Evolutionary conservation across 2,329 filamentous ascomycete genomes (phyloP).

Genomic region (Ascochyta fabae): DNA sequence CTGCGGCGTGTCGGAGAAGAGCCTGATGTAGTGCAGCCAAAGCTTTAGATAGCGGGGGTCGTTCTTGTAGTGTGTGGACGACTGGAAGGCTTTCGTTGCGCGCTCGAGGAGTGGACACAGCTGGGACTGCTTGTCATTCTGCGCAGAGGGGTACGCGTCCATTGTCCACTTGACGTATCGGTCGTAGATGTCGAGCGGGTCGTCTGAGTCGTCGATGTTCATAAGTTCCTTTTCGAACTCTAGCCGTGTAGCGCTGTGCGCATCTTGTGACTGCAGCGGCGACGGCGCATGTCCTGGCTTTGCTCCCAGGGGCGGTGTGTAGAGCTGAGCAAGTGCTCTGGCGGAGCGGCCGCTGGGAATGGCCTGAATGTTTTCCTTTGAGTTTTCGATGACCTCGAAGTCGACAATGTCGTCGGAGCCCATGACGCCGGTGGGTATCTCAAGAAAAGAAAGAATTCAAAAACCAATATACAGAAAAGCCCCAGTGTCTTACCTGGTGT

Average conservation of each 20-base stretch:
- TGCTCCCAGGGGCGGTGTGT: constrained; percentile 65
- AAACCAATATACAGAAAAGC: constrained; percentile 18
- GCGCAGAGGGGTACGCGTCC: constrained; percentile 91
- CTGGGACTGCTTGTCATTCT: constrained; percentile 90
- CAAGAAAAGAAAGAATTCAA: constrained; percentile 26
- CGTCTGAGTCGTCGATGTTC: constrained; percentile 83
- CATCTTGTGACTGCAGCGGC: constrained; percentile 74
- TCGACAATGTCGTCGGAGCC: constrained; percentile 58
- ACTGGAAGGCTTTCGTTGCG: constrained; percentile 87
- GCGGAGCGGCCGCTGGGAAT: constrained; percentile 88
- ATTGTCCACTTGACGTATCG: constrained; percentile 97
- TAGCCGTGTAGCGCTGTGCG: constrained; percentile 79
- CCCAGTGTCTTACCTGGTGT: constrained; percentile 11
- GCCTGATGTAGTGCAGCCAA: constrained; percentile 91
- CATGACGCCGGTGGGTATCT: constrained; percentile 47
- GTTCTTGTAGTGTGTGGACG: constrained; percentile 88
- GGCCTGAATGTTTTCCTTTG: constrained; percentile 98
- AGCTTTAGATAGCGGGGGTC: constrained; percentile 91
- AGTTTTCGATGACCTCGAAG: constrained; percentile 93
- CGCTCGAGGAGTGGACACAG: constrained; percentile 88
- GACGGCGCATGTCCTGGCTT: constrained; percentile 56
- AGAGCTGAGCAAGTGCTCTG: constrained; percentile 82
- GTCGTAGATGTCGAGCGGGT: constrained; percentile 94
- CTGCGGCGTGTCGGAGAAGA: constrained; percentile 91
- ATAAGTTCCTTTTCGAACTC: constrained; percentile 86